Evolutionary conservation across 495 filamentous ascomycete genomes (phyloP).

Genomic region (Talaromyces thailandensis): DNA sequence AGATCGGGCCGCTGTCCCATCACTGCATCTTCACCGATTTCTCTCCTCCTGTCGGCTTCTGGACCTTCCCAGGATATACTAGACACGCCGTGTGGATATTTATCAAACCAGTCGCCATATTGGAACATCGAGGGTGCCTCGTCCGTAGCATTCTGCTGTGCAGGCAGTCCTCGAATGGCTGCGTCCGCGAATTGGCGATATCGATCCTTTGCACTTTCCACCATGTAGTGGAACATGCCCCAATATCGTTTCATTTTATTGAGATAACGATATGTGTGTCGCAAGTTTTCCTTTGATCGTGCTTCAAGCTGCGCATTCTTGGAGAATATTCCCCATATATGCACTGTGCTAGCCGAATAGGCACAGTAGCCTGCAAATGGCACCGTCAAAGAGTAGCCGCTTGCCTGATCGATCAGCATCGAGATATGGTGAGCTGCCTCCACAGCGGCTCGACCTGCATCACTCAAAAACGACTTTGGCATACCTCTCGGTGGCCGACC

Average conservation of each 20-base stretch:
- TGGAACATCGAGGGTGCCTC: conserved; percentile 69
- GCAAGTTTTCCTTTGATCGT: conserved; percentile 76
- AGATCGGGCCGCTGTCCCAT: conserved; percentile 80
- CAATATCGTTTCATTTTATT: conserved; percentile 94
- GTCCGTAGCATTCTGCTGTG: conserved; percentile 37
- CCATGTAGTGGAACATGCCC: conserved; percentile 97
- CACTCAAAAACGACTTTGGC: conserved; percentile 70
- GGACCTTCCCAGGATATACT: conserved; percentile 76
- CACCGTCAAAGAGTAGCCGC: conserved; percentile 71
- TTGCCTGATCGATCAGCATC: conserved; percentile 67
- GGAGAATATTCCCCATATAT: conserved; percentile 87
- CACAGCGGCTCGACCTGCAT: conserved; percentile 66
- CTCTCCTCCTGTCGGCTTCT: conserved; percentile 54
- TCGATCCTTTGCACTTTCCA: conserved; percentile 83
- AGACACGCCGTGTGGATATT: conserved; percentile 88
- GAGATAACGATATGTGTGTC: conserved; percentile 81
- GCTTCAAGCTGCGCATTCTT: conserved; percentile 66
- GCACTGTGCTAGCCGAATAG: conserved; percentile 84
- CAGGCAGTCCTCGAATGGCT: conserved; percentile 36
- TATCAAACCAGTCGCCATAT: conserved; percentile 96
- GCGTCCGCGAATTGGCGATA: conserved; percentile 82
- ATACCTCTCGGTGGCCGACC: conserved; percentile 62
- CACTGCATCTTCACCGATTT: conserved; percentile 69
- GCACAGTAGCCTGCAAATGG: conserved; percentile 94
- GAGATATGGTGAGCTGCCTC: conserved; percentile 89